phyloP scores from a whole-genome alignment of 192 early-diverging fungal species.

The Coemansia sp. region DNA sequence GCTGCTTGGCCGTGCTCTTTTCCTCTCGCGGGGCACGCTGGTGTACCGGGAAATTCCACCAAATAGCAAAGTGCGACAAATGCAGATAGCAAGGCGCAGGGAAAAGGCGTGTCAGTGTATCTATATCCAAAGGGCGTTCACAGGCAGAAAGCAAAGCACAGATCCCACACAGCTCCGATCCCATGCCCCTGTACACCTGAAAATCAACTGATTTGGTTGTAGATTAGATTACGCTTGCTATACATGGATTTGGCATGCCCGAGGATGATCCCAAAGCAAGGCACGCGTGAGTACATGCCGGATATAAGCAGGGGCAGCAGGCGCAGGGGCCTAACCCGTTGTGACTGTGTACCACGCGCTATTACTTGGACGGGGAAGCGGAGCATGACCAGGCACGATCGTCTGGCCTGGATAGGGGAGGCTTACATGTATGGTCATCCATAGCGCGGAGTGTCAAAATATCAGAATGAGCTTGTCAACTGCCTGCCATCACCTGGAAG shows the following conservation, averaged over 20 bases:
- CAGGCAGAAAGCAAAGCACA: not conserved
- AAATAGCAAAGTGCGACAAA: not conserved
- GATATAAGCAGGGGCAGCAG: not conserved
- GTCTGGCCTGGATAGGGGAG: not conserved
- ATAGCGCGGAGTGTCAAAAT: not conserved
- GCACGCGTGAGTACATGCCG: not conserved
- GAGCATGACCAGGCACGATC: not conserved
- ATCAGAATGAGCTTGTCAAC: constrained; percentile 1
- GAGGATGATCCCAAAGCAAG: not conserved
- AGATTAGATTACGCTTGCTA: not conserved
- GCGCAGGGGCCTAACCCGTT: not conserved
- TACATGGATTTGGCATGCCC: not conserved
- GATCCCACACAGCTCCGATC: not conserved
- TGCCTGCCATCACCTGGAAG: not conserved
- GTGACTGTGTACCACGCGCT: constrained; percentile 7
- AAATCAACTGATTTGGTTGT: not conserved
- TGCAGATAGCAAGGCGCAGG: not conserved
- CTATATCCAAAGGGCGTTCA: not conserved
- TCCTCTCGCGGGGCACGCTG: not conserved
- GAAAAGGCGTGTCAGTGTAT: not conserved
- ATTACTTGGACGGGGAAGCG: not conserved
- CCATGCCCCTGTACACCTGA: not conserved
- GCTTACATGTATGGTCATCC: not conserved
- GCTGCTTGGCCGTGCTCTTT: not conserved
- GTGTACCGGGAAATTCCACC: not conserved